These are phyloP conservation scores for Marchantia paleacea DNA, from an alignment of 225 moss, liverwort and hornwort species.

Conservation along the genomic window DNA sequence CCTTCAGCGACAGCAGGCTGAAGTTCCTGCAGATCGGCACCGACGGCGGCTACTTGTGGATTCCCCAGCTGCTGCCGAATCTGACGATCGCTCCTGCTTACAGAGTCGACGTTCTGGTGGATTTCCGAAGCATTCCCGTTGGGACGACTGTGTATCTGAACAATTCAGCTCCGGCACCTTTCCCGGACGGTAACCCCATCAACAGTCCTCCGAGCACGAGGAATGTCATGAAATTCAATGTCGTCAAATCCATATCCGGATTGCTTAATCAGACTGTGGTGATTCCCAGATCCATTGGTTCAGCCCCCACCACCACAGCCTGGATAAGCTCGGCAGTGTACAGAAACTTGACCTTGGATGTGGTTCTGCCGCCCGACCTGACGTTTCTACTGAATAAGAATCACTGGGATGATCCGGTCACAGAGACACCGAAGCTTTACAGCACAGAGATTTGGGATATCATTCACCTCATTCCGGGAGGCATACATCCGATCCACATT, in stretches of 20 bases:
- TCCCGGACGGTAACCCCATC: constrained; percentile 31
- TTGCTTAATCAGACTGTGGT: no score
- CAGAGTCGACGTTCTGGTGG: constrained; percentile 51
- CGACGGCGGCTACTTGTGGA: constrained; percentile 52
- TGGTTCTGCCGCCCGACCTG: not conserved
- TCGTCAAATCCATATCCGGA: not conserved
- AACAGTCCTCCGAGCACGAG: constrained; percentile 36
- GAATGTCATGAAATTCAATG: constrained; percentile 47
- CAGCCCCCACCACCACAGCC: not conserved
- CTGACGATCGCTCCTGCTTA: constrained; percentile 48
- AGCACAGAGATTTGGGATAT: constrained; percentile 61
- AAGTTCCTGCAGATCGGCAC: constrained; percentile 52
- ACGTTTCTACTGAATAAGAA: constrained; percentile 13
- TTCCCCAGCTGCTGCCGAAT: constrained; percentile 6
- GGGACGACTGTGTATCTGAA: constrained; percentile 41
- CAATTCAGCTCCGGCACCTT: constrained; percentile 58
- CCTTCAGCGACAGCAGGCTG: constrained; percentile 15
- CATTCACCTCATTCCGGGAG: constrained; percentile 35
- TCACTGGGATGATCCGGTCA: constrained; percentile 25
- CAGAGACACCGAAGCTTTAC: constrained; percentile 36
- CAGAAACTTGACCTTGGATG: not conserved
- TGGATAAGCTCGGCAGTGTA: not conserved
- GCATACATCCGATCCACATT: constrained; percentile 46
- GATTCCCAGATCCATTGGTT: not conserved
- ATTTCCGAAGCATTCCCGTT: constrained; percentile 35